Evolutionary conservation across 2,329 filamentous ascomycete species (phyloP).

Genomic region (Pyrenophora teres): DNA sequence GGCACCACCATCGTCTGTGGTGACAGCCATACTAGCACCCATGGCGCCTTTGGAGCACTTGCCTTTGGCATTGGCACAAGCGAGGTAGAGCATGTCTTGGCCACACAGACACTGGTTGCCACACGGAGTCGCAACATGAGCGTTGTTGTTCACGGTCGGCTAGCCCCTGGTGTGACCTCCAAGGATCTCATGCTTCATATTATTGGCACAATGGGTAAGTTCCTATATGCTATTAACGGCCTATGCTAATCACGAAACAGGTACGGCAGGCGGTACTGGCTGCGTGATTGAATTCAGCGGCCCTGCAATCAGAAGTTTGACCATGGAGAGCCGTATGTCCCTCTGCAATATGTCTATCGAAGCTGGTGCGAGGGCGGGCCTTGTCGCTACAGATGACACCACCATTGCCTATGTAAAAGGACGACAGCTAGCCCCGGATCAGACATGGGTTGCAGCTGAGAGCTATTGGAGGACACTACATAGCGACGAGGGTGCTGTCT

Average conservation of each 20-base stretch:
- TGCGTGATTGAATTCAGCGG: slow-evolving; percentile 97
- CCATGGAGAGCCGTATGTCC: slow-evolving; percentile 98
- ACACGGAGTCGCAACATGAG: slow-evolving; percentile 98
- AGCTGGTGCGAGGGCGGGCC: slow-evolving; percentile 89
- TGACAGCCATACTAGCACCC: slow-evolving; percentile 97
- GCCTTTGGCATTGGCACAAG: slow-evolving; percentile 98
- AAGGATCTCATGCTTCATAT: slow-evolving; percentile 94
- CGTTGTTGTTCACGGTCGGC: slow-evolving; percentile 89
- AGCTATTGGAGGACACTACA: slow-evolving; percentile 86
- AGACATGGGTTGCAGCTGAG: slow-evolving; percentile 87
- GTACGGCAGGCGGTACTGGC: slow-evolving; percentile 92
- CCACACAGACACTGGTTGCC: slow-evolving; percentile 93
- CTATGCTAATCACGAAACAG: slow-evolving; percentile 61
- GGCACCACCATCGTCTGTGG: slow-evolving; percentile 97
- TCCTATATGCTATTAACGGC: too few relatives aligned
- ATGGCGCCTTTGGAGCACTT: slow-evolving; percentile 92
- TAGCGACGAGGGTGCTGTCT: slow-evolving; percentile 86
- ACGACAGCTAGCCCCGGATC: slow-evolving; percentile 82
- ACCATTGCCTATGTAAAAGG: slow-evolving; percentile 97
- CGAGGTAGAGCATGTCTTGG: slow-evolving; percentile 97
- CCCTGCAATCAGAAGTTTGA: slow-evolving; percentile 84
- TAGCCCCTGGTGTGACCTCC: slow-evolving; percentile 88
- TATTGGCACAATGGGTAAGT: slow-evolving; percentile 64
- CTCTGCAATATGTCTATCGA: slow-evolving; percentile 99
- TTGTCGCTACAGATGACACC: slow-evolving; percentile 92